phyloP scores from a whole-genome alignment of 2,329 filamentous ascomycete species.

The Neofusicoccum parvum region DNA sequence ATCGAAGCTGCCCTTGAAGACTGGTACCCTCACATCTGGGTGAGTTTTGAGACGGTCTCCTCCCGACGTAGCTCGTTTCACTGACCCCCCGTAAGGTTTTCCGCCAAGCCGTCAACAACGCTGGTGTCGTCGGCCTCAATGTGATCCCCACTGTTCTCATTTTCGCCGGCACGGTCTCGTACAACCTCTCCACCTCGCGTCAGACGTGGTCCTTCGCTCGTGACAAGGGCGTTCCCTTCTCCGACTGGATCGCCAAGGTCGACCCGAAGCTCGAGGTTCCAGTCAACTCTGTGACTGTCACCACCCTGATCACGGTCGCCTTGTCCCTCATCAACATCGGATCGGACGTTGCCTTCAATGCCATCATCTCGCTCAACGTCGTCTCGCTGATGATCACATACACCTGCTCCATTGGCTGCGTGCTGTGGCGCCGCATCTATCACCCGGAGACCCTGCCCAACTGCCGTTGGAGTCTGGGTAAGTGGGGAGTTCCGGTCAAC shows the following conservation, averaged over 20 bases:
- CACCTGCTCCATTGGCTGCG: slow-evolving; percentile 20
- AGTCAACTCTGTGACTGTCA: slow-evolving; percentile 21
- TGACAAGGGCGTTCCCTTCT: slow-evolving; percentile 25
- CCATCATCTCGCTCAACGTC: slow-evolving; percentile 25
- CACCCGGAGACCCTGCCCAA: slow-evolving; percentile 19
- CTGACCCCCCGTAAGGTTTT: not conserved
- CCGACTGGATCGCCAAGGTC: slow-evolving; percentile 22
- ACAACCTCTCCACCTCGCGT: slow-evolving; percentile 24
- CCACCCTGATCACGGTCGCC: slow-evolving; percentile 31
- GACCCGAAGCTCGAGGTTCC: slow-evolving; percentile 23
- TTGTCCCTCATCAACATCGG: slow-evolving; percentile 52
- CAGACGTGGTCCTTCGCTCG: slow-evolving; percentile 27
- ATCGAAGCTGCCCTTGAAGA: slow-evolving; percentile 10
- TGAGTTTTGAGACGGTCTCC: too few relatives aligned
- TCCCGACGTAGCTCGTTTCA: too few relatives aligned
- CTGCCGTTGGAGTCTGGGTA: slow-evolving; percentile 21
- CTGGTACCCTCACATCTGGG: slow-evolving; percentile 18
- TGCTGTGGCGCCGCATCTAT: slow-evolving; percentile 20
- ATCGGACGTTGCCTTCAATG: slow-evolving; percentile 45
- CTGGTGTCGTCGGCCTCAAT: slow-evolving; percentile 21
- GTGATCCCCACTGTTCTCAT: slow-evolving; percentile 24
- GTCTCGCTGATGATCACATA: slow-evolving; percentile 22
- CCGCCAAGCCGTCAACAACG: slow-evolving; percentile 20
- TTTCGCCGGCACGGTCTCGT: slow-evolving; percentile 23
- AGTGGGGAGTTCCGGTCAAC: slow-evolving; percentile 22